phyloP scores from a whole-genome alignment of 805 yeast species.

The Dipodascus albidus region DNA sequence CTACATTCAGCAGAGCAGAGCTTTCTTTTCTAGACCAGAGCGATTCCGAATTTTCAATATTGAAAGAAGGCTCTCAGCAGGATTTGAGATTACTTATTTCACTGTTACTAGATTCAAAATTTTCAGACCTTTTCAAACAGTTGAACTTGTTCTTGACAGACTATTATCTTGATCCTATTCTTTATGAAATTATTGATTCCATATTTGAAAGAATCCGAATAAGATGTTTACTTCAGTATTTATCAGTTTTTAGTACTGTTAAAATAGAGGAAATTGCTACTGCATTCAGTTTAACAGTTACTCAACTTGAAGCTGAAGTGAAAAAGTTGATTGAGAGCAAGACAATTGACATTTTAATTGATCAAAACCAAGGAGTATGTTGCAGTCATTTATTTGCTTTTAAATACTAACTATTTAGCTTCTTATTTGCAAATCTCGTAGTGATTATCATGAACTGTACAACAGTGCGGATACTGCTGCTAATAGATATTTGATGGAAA shows the following conservation, averaged over 20 bases:
- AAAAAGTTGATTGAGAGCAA: neutral
- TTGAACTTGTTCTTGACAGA: constrained; percentile 6
- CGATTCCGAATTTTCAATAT: constrained; percentile 7
- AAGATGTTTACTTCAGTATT: neutral
- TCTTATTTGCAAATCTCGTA: neutral
- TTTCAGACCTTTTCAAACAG: constrained; percentile 2
- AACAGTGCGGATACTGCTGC: neutral
- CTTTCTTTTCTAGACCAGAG: constrained; percentile 10
- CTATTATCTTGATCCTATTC: neutral
- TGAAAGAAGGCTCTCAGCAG: neutral
- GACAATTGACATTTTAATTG: neutral
- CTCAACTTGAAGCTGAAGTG: neutral
- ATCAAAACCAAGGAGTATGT: neutral
- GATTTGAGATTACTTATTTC: neutral
- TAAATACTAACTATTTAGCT: neutral
- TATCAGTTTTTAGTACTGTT: neutral
- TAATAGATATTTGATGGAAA: neutral
- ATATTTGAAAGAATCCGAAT: neutral
- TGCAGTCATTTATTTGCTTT: too few species aligned
- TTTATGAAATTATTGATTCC: neutral
- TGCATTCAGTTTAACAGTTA: neutral
- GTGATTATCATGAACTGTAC: neutral
- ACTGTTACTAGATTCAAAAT: neutral
- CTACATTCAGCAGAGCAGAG: constrained; percentile 8
- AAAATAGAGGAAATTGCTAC: neutral